These are phyloP conservation scores for Lepraria neglecta DNA, from an alignment of 495 filamentous ascomycete genomes.

Conservation along the genomic window DNA sequence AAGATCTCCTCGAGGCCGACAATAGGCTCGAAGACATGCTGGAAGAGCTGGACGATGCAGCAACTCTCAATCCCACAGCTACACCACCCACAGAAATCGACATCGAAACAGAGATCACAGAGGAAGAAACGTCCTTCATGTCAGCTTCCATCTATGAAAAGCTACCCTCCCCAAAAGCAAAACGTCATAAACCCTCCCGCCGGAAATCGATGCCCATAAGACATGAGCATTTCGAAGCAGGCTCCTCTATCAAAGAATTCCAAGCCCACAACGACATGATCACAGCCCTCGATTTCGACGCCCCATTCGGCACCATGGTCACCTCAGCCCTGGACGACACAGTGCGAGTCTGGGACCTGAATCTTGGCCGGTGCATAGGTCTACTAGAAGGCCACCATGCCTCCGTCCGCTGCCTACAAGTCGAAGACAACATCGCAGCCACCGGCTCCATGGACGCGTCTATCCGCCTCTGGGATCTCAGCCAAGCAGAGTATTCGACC, in stretches of 20 bases:
- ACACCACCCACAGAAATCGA: conserved; percentile 44
- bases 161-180: conserved; percentile 59
- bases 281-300: conserved; percentile 90
- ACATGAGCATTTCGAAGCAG: conserved; percentile 91
- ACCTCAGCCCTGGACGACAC: conserved; percentile 94
- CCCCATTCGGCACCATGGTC: conserved; percentile 90
- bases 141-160: conserved; percentile 97
- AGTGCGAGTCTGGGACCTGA: conserved; percentile 96
- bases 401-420: conserved; percentile 85
- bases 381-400: conserved; percentile 89
- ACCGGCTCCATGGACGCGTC: conserved; percentile 96
- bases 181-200: conserved; percentile 57
- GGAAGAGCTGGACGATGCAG: conserved; percentile 65
- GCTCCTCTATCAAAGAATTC: conserved; percentile 79
- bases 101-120: conserved; percentile 49
- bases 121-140: conserved; percentile 74
- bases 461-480: conserved; percentile 90
- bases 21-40: conserved; percentile 78
- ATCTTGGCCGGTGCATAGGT: conserved; percentile 83
- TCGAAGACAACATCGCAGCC: conserved; percentile 91
- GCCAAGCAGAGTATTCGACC: conserved; percentile 50
- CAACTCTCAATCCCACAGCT: conserved; percentile 41
- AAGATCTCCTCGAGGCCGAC: conserved; percentile 79
- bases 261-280: conserved; percentile 84
- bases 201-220: conserved; percentile 89